Percentiles rank a stretch among this genome's conserved stretches.
Conservation (phyloP, 305 asterid species). For the Euphrasia arctica region DNA sequence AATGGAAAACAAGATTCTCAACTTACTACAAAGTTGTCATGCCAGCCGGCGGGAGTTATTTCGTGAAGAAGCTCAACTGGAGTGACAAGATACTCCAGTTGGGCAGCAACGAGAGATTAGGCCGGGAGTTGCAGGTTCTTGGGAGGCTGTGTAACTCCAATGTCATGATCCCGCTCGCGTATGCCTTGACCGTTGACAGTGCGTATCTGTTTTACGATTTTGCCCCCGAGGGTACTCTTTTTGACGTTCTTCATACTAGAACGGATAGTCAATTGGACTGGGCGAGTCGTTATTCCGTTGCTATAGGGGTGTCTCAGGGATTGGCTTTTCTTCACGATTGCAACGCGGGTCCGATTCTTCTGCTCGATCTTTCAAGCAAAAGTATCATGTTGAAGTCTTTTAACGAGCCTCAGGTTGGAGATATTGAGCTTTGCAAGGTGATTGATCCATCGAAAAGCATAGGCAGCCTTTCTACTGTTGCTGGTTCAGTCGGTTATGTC, state of each 20-base stretch:
- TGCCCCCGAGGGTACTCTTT: constrained; percentile 56
- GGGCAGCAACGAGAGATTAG: constrained; percentile 66
- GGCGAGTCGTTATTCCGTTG: constrained; percentile 82
- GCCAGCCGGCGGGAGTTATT: constrained; percentile 66
- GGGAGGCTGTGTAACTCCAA: constrained; percentile 68
- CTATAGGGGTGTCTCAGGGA: constrained; percentile 81
- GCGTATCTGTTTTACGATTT: constrained; percentile 72
- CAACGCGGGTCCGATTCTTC: constrained; percentile 56
- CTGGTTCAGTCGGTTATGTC: constrained; percentile 82
- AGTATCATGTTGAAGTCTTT: constrained; percentile 62
- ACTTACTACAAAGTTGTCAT: constrained; percentile 74
- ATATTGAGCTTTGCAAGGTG: constrained; percentile 78
- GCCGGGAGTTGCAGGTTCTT: constrained; percentile 62
- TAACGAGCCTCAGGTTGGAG: constrained; percentile 78
- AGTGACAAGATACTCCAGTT: constrained; percentile 69
- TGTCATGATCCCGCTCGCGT: constrained; percentile 84
- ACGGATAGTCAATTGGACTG: constrained; percentile 46
- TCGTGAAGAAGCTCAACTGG: constrained; percentile 82
- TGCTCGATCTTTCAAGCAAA: constrained; percentile 74
- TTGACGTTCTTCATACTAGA: constrained; percentile 49
- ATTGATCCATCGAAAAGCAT: constrained; percentile 85
- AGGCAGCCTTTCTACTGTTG: constrained; percentile 70
- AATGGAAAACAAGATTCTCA: constrained; percentile 65
- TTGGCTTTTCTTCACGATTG: constrained; percentile 73
- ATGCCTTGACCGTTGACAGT: constrained; percentile 57